phyloP scores from a whole-genome alignment of 2,329 filamentous ascomycete species.

The Colletotrichum tanaceti region DNA sequence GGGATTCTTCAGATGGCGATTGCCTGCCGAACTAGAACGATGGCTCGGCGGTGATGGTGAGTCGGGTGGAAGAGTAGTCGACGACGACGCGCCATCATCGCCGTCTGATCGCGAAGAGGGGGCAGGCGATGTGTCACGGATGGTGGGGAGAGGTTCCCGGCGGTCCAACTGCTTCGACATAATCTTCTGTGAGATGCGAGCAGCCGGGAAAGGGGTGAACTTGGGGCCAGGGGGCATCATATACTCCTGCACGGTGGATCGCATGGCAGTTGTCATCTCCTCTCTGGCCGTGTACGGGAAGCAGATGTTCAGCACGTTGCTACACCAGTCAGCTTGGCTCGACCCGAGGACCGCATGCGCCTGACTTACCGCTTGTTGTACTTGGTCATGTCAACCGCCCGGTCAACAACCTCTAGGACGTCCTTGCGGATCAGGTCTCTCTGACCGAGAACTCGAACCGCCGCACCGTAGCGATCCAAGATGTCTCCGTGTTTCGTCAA shows the following conservation, averaged over 20 bases:
- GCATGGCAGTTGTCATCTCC: constrained; percentile 92
- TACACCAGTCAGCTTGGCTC: constrained; percentile 45
- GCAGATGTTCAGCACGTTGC: constrained; percentile 85
- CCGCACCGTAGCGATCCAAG: constrained; percentile 90
- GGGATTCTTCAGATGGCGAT: constrained; percentile 65
- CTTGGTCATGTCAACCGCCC: constrained; percentile 86
- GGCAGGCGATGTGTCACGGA: constrained; percentile 61
- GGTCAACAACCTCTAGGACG: constrained; percentile 88
- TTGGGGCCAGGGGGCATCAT: constrained; percentile 75
- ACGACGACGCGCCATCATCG: constrained; percentile 66
- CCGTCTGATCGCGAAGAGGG: constrained; percentile 59
- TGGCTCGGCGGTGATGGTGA: constrained; percentile 58
- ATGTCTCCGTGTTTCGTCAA: constrained; percentile 93
- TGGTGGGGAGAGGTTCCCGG: constrained; percentile 59
- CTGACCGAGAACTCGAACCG: constrained; percentile 86
- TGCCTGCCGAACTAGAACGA: constrained; percentile 25
- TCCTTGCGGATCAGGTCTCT: constrained; percentile 86
- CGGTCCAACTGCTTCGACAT: constrained; percentile 71
- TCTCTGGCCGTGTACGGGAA: constrained; percentile 97
- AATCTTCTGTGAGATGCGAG: constrained; percentile 87
- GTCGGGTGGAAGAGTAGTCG: constrained; percentile 68
- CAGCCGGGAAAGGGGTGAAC: constrained; percentile 84
- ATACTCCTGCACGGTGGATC: constrained; percentile 88
- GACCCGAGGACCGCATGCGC: background rate
- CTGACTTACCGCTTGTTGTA: constrained; percentile 78